Evolutionary conservation across 2,329 filamentous ascomycete species (phyloP).

Genomic region (Claviceps cyperi): DNA sequence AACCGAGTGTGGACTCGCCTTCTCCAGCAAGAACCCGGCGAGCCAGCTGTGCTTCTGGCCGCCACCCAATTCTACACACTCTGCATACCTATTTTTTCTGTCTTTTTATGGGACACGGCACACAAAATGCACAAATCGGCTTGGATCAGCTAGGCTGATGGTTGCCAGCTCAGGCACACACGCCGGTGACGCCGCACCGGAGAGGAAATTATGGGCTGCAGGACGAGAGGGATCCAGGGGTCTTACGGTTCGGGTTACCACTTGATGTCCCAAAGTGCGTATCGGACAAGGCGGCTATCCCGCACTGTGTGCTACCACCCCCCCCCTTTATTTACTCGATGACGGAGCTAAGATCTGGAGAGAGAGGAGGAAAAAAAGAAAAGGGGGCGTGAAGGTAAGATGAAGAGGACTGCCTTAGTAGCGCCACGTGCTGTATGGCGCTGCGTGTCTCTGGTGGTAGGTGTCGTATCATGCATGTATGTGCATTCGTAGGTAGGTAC

Average conservation of each 20-base stretch:
- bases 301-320: not conserved
- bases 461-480: too few species aligned
- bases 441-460: not conserved
- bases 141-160: not conserved
- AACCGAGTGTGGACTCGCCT: not conserved
- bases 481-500: too few species aligned
- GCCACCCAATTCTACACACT: not conserved
- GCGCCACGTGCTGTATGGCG: not conserved
- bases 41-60: conserved; percentile 1
- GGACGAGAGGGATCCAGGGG: conserved; percentile 2
- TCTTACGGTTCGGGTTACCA: not conserved
- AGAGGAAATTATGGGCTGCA: conserved; percentile 2
- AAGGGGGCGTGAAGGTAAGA: not conserved
- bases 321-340: not conserved
- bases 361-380: not conserved
- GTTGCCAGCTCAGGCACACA: not conserved
- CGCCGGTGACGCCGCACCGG: conserved; percentile 1
- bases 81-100: too few species aligned
- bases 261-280: not conserved
- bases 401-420: not conserved
- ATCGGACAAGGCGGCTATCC: not conserved
- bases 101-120: conserved; percentile 2
- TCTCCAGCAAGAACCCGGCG: not conserved
- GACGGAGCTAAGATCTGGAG: not conserved
- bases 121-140: not conserved